Conservation (phyloP, 2,329 filamentous ascomycete genomes). For the Calonectria honghensis region DNA sequence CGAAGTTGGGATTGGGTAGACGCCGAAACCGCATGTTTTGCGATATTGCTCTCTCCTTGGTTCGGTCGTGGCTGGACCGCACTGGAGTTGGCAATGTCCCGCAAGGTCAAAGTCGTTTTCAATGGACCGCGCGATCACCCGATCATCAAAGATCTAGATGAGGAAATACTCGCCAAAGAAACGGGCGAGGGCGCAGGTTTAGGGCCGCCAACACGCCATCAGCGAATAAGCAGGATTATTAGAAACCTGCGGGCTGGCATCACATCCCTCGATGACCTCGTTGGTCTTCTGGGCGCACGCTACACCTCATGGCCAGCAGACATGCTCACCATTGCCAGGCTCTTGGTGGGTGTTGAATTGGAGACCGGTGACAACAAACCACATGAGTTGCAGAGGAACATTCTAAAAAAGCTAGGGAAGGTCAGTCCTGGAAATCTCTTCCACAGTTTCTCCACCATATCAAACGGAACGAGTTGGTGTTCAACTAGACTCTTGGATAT, state of each 20-base stretch:
- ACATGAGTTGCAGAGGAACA: not conserved
- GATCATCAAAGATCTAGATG: not conserved
- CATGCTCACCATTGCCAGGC: not conserved
- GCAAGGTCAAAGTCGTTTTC: not conserved
- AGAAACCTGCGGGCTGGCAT: not conserved
- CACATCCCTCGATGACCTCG: not conserved
- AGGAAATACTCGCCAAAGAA: not conserved
- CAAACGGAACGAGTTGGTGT: not conserved
- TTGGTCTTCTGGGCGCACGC: not conserved
- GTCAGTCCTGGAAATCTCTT: not conserved
- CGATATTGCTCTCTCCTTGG: not conserved
- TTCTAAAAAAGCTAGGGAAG: not conserved
- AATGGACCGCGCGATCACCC: not conserved
- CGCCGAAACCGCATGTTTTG: constrained; percentile 1
- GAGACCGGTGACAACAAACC: not conserved
- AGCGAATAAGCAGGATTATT: not conserved
- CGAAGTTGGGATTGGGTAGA: not conserved
- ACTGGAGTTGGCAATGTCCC: not conserved
- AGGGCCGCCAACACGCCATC: not conserved
- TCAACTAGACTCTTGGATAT: not conserved
- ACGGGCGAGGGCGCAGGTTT: too few relatives aligned
- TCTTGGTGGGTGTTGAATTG: not conserved
- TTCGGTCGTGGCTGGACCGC: not conserved
- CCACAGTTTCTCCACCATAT: not conserved
- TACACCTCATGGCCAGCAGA: not conserved